These are phyloP conservation scores for Tympanopsis confertula DNA, from an alignment of 2,329 filamentous ascomycete species.

Conservation along the genomic window DNA sequence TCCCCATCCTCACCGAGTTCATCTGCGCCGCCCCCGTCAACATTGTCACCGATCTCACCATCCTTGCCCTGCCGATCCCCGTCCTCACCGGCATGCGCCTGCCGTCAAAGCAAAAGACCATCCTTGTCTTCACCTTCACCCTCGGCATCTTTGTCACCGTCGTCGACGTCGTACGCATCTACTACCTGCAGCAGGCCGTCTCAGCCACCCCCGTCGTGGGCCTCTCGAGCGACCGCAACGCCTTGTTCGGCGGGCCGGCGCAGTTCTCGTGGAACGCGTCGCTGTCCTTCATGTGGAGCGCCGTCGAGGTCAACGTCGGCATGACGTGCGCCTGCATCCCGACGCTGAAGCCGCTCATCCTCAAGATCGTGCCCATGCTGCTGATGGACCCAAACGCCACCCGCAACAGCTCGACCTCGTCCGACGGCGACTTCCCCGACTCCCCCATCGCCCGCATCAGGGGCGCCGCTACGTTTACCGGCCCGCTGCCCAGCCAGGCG, in stretches of 20 bases:
- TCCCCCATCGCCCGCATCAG: neutral
- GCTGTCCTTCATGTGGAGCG: constrained; percentile 84
- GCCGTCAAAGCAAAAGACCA: constrained; percentile 75
- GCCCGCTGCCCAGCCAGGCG: too few species aligned
- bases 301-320: constrained; percentile 80
- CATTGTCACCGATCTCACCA: constrained; percentile 79
- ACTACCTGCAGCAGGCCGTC: constrained; percentile 71
- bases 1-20: constrained; percentile 49
- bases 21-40: constrained; percentile 77
- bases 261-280: constrained; percentile 66
- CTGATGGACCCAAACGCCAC: constrained; percentile 38
- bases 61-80: constrained; percentile 77
- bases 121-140: constrained; percentile 74
- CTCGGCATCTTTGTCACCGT: constrained; percentile 79
- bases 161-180: constrained; percentile 80
- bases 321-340: constrained; percentile 90
- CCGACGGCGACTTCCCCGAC: neutral
- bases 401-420: constrained; percentile 14
- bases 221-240: constrained; percentile 20
- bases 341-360: constrained; percentile 74
- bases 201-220: constrained; percentile 23
- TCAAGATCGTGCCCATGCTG: constrained; percentile 46
- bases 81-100: constrained; percentile 78
- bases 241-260: constrained; percentile 36
- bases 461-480: too few species aligned